A percentile compares a stretch with the other conserved stretches of the same genome.
Conservation (phyloP, 805 yeast genomes). For the Schizosaccharomyces octosporus region DNA sequence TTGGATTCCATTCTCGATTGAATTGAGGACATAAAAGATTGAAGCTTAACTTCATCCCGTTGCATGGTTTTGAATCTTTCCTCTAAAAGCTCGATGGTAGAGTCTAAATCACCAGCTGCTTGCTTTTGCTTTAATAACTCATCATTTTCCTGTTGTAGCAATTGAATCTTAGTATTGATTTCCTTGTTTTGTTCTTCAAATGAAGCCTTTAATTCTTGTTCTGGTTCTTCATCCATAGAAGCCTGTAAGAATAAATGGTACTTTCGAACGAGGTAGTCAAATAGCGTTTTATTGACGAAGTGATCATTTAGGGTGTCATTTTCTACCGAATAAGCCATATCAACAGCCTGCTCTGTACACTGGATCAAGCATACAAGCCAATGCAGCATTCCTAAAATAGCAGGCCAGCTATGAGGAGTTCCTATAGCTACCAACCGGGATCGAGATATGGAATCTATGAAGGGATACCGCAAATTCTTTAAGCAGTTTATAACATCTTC, state of each 20-base stretch:
- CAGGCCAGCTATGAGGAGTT: conserved; percentile 59
- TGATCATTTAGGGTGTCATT: conserved; percentile 15
- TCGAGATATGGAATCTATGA: conserved; percentile 52
- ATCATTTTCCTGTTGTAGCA: conserved; percentile 18
- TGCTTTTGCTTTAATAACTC: conserved; percentile 10
- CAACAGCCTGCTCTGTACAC: background rate
- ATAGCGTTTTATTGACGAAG: conserved; percentile 26
- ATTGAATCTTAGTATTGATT: conserved; percentile 15
- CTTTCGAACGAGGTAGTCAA: conserved; percentile 36
- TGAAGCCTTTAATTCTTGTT: background rate
- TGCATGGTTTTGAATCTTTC: background rate
- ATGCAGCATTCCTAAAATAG: conserved; percentile 53
- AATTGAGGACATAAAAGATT: background rate
- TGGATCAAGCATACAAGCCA: conserved; percentile 44
- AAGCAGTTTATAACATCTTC: conserved; percentile 47
- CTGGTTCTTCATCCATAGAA: background rate
- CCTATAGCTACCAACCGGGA: conserved; percentile 81
- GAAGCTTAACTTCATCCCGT: background rate
- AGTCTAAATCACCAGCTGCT: background rate
- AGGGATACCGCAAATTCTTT: conserved; percentile 50
- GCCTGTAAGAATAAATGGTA: conserved; percentile 42
- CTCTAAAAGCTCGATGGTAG: background rate
- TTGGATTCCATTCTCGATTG: background rate
- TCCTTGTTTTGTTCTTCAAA: background rate
- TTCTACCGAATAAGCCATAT: background rate